A percentile compares a stretch with the other conserved stretches of the same genome.
Conservation (phyloP, 345 rosid genomes). For the Anacardium occidentale region DNA sequence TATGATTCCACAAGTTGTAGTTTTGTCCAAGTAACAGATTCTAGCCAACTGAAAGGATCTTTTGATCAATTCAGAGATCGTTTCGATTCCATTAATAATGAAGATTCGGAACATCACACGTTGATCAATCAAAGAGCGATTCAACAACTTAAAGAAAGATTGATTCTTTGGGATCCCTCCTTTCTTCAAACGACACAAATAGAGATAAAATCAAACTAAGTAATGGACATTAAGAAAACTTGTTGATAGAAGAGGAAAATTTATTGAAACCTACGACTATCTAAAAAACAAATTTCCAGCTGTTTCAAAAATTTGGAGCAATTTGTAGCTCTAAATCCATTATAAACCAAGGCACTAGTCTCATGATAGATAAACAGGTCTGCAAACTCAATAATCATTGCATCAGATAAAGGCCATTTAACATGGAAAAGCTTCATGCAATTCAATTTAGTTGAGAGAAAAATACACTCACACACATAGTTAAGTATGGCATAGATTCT, state of each 20-base stretch:
- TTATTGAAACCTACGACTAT: background rate
- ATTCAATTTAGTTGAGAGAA: background rate
- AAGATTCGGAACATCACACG: background rate
- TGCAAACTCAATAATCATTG: background rate
- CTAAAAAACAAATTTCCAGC: background rate
- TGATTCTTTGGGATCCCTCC: no score
- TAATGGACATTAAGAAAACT: background rate
- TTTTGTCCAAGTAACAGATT: no score
- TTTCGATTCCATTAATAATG: background rate
- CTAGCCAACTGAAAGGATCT: no score
- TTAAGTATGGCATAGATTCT: no score
- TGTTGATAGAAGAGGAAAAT: background rate
- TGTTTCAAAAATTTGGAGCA: background rate
- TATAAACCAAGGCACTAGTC: background rate
- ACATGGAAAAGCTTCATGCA: background rate
- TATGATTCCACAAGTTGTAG: no score
- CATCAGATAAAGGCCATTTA: background rate
- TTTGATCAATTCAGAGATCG: background rate
- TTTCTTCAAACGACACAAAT: no score
- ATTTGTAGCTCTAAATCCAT: background rate
- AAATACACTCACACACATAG: background rate
- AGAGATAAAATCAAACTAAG: no score
- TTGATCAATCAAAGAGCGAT: no score
- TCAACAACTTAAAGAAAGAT: no score
- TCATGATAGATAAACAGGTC: background rate